Percentiles rank a stretch among this genome's conserved stretches.
phyloP scores from a whole-genome alignment of 2,329 filamentous ascomycete genomes.

The Gnomoniopsis sp. region DNA sequence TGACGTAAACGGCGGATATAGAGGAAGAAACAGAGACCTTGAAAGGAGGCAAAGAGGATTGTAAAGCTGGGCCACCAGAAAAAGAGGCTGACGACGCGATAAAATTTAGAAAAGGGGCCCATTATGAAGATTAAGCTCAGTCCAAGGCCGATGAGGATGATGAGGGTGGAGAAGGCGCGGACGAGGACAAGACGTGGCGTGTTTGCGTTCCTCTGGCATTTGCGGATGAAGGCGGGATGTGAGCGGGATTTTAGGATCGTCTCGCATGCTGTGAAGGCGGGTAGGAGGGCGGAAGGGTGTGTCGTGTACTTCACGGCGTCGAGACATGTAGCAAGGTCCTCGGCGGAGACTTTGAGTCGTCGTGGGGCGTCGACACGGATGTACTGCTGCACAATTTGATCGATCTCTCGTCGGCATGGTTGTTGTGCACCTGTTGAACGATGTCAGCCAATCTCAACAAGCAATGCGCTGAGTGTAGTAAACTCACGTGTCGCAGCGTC shows the following conservation, averaged over 20 bases:
- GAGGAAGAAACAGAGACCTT: slow-evolving; percentile 35
- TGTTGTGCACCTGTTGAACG: slow-evolving; percentile 23
- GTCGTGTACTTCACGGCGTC: slow-evolving; percentile 39
- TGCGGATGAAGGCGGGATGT: slow-evolving; percentile 37
- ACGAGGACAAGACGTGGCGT: slow-evolving; percentile 30
- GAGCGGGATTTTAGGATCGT: slow-evolving; percentile 32
- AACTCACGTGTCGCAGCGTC: background rate
- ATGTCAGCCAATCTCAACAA: slow-evolving; percentile 25
- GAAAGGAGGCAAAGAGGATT: slow-evolving; percentile 31
- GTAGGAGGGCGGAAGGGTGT: slow-evolving; percentile 40
- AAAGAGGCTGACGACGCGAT: slow-evolving; percentile 27
- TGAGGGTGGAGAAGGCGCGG: slow-evolving; percentile 20
- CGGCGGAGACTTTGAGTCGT: slow-evolving; percentile 33
- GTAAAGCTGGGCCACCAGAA: slow-evolving; percentile 34
- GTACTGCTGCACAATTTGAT: slow-evolving; percentile 35
- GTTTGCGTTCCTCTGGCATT: slow-evolving; percentile 37
- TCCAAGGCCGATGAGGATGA: slow-evolving; percentile 25
- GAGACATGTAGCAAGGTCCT: slow-evolving; percentile 36
- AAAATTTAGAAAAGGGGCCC: slow-evolving; percentile 24
- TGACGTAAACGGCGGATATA: slow-evolving; percentile 30
- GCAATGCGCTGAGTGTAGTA: background rate
- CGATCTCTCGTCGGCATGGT: slow-evolving; percentile 38
- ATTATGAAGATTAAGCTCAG: slow-evolving; percentile 32
- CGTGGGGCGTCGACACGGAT: slow-evolving; percentile 32
- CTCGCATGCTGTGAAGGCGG: slow-evolving; percentile 36